These are phyloP conservation scores for Boletus semigastroideus DNA, from an alignment of 1,284 basidiomycete genomes.

Conservation along the genomic window DNA sequence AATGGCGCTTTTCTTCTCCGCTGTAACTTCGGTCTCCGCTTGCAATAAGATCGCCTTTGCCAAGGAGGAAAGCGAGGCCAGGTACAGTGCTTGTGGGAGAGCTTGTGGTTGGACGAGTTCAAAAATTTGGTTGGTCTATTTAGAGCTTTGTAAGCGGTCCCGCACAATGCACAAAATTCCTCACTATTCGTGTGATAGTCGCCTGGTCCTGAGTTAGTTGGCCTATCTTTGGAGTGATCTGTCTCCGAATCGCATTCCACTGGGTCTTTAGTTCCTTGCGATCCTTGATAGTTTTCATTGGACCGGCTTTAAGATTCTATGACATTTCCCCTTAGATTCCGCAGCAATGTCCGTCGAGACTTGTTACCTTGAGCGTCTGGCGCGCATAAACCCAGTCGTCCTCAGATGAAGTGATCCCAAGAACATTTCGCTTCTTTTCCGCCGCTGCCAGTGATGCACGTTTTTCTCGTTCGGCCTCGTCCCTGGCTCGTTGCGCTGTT, in stretches of 20 bases:
- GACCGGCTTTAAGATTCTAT: conserved; percentile 69
- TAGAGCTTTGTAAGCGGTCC: conserved; percentile 19
- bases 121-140: conserved; percentile 68
- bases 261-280: conserved; percentile 54
- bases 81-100: conserved; percentile 55
- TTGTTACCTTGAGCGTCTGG: conserved; percentile 54
- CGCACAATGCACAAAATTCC: conserved; percentile 31
- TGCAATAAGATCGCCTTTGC: conserved; percentile 89
- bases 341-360: conserved; percentile 15
- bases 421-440: conserved; percentile 31
- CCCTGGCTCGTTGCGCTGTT: conserved; percentile 35
- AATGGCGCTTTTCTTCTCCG: conserved; percentile 81
- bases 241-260: conserved; percentile 70
- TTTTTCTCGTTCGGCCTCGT: conserved; percentile 33
- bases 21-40: conserved; percentile 92
- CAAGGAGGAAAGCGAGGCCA: conserved; percentile 82
- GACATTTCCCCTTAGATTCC: conserved; percentile 21
- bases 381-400: conserved; percentile 73
- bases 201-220: conserved; percentile 83
- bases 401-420: conserved; percentile 53
- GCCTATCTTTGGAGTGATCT: conserved; percentile 89
- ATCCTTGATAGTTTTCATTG: conserved; percentile 75
- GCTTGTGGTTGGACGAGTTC: conserved; percentile 44
- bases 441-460: conserved; percentile 35
- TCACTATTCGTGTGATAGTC: conserved; percentile 72